Conservation (phyloP, 2,329 filamentous ascomycete genomes). For the Fusarium decemcellulare region DNA sequence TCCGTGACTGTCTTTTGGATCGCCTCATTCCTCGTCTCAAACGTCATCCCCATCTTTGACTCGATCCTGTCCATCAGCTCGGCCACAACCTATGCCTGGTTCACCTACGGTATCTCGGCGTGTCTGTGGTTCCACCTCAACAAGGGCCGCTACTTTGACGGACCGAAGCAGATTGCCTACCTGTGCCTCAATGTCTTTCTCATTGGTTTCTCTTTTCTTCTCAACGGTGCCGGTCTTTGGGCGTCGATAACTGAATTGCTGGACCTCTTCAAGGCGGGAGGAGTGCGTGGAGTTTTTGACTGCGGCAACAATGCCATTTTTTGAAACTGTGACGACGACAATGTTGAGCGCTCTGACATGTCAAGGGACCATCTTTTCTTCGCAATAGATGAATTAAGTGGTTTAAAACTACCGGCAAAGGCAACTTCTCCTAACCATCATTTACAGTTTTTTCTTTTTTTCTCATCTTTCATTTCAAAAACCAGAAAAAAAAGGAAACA, state of each 20-base stretch:
- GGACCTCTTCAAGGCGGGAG: conserved; percentile 10
- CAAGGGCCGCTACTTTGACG: conserved; percentile 12
- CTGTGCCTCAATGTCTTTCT: conserved; percentile 30
- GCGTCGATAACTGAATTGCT: conserved; percentile 20
- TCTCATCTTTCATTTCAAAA: background rate
- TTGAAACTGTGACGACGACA: background rate
- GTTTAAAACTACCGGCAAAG: background rate
- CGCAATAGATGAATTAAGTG: background rate
- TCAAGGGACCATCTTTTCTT: too few species aligned
- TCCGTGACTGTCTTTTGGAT: conserved; percentile 32
- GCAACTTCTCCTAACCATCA: background rate
- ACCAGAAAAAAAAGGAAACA: background rate
- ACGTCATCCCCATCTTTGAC: conserved; percentile 40
- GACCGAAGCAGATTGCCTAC: conserved; percentile 29
- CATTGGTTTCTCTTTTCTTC: conserved; percentile 20
- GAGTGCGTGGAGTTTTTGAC: conserved; percentile 8
- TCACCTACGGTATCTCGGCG: conserved; percentile 29
- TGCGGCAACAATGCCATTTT: conserved; percentile 15
- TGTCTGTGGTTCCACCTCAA: conserved; percentile 32
- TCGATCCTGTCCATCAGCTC: conserved; percentile 36
- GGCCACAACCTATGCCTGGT: conserved; percentile 34
- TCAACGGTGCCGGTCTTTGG: conserved; percentile 31
- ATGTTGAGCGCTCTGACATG: background rate
- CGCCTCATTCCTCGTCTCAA: conserved; percentile 34
- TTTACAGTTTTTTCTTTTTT: background rate